Base-by-base conservation (phyloP, 352 stramenopile species). In the Peronospora farinosa region DNA sequence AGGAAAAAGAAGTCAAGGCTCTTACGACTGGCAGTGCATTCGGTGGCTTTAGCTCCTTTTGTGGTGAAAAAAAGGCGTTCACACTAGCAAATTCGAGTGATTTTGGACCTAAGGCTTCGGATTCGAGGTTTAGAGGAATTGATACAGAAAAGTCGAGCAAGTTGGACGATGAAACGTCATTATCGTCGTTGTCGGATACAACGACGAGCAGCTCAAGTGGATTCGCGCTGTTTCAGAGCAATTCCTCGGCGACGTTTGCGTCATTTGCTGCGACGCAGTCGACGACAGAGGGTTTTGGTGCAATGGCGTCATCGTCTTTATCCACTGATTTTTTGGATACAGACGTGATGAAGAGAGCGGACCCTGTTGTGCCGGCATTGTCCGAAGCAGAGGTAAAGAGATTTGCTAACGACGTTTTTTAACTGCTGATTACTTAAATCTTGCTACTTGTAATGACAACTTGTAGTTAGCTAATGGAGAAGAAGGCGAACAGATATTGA, bases 391-490 rank as follows among this genome's bases (percentile, higher is more conserved):
- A 90, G 71, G 78, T 88, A 66, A 2, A 51, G 13, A 11, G 15
- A 5, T 2, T 13, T 25, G 25, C n/a, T 5, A 44, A 32, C 30
- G 15, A 21, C 10, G 19, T 40, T 37, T 32, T 31, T 3, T 6
- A 25, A 23, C 11, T 17, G 17, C 7, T 32, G 12, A 10, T 56
- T 8, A 25, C 32, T 60, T 35, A 57, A 7, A 63, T 19, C 9
- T 17, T 48, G 12, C n/a, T 47, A 15, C n/a, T 17, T 36, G 17
- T 40, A 40, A 51, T 43, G 11, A 19, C 45, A 5, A 41, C 7
- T 53, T 46, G 10, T 21, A 80, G 75, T 33, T 84, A 28, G 72
- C 72, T 12, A 91, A 91, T 25, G 80, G 80, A 23, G 80, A 91
- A 56, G 80, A 91, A 55, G 69, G 63, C 21, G 80, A 91, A 51